Evolutionary conservation across 768 basidiomycete species (phyloP).

Genomic region (Hygrophorus pudorinus): DNA sequence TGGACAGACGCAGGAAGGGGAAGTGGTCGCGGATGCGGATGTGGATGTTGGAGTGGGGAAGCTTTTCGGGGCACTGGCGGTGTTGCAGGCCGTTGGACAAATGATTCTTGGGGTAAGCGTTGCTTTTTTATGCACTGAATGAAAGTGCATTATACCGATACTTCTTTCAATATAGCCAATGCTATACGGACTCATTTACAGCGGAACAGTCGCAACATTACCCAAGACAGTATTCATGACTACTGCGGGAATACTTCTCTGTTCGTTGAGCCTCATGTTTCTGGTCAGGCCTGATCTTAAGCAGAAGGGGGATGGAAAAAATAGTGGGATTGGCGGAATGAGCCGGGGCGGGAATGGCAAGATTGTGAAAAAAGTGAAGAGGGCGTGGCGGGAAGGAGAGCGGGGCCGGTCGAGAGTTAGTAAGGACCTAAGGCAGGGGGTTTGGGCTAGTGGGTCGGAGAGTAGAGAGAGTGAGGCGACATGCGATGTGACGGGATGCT

Average conservation of each 20-base stretch:
- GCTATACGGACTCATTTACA: constrained; percentile 65
- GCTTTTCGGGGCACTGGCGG: constrained; percentile 63
- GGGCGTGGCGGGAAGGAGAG: constrained; percentile 19
- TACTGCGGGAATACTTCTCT: constrained; percentile 40
- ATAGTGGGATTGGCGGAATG: neutral
- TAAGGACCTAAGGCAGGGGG: constrained; percentile 26
- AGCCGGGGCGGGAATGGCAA: constrained; percentile 9
- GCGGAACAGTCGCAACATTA: constrained; percentile 52
- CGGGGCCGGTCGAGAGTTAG: constrained; percentile 37
- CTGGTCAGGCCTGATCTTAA: constrained; percentile 23
- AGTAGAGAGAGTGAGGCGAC: no score
- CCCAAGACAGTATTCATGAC: constrained; percentile 64
- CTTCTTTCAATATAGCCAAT: constrained; percentile 38
- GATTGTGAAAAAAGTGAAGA: constrained; percentile 14
- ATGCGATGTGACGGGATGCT: no score
- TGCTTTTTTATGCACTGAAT: constrained; percentile 2
- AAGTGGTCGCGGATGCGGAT: no score
- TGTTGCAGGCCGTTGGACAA: constrained; percentile 59
- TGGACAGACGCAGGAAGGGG: constrained; percentile 4
- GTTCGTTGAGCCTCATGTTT: constrained; percentile 25
- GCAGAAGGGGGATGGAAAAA: no score
- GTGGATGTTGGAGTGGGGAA: constrained; percentile 33
- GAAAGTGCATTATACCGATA: neutral
- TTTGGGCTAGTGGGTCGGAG: no score
- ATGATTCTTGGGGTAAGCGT: constrained; percentile 46